A percentile compares a stretch with the other conserved stretches of the same genome.
Conservation (phyloP, 495 filamentous ascomycete species). For the Apodospora peruviana region DNA sequence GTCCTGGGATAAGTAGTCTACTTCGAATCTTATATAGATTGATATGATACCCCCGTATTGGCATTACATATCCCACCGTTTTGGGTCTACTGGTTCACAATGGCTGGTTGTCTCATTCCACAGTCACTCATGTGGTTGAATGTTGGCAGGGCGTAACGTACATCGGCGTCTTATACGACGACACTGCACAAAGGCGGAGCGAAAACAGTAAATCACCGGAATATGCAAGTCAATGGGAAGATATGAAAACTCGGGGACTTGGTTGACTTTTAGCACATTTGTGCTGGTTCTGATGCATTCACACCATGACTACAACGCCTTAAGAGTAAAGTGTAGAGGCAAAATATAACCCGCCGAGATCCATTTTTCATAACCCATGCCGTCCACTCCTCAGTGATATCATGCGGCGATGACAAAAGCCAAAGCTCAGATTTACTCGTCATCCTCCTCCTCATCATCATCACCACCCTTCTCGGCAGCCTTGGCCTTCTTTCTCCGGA, state of each 20-base stretch:
- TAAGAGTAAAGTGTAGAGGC: conserved; percentile 25
- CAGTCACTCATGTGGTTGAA: no score
- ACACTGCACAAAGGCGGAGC: background rate
- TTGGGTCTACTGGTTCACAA: no score
- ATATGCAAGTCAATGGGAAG: no score
- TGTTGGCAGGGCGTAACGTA: no score
- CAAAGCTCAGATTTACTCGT: conserved; percentile 54
- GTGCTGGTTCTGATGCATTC: conserved; percentile 24
- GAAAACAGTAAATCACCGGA: no score
- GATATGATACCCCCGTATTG: conserved; percentile 23
- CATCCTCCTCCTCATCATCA: conserved; percentile 80
- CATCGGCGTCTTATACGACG: background rate
- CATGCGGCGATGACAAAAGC: conserved; percentile 14
- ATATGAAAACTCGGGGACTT: conserved; percentile 12
- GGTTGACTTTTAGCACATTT: conserved; percentile 11
- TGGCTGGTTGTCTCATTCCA: no score
- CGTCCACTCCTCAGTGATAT: conserved; percentile 24
- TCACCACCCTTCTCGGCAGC: conserved; percentile 87
- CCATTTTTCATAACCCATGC: conserved; percentile 36
- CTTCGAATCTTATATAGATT: background rate
- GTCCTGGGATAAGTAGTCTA: conserved; percentile 19
- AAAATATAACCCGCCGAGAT: conserved; percentile 21
- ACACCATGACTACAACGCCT: conserved; percentile 25
- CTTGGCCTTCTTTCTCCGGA: conserved; percentile 98
- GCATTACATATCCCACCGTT: no score